Evolutionary conservation across 139 green algal species (phyloP).

Genomic region (Chlorella vulgaris): DNA sequence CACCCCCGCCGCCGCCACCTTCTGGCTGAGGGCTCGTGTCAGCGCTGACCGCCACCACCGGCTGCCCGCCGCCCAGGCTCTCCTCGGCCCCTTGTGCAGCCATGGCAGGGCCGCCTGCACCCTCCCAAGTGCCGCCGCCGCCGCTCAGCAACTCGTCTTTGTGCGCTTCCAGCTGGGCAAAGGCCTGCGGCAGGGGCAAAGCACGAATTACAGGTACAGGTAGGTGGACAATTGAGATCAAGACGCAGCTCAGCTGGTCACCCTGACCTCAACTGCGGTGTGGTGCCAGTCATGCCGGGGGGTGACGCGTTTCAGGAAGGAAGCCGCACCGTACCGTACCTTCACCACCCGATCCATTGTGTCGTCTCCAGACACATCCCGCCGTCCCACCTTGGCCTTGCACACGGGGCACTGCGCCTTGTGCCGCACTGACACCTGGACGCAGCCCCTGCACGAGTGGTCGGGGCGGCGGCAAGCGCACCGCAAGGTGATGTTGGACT

Average conservation of each 20-base stretch:
- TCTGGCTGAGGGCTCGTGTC: too few species aligned
- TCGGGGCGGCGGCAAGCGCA: background rate
- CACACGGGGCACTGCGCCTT: conserved; percentile 45
- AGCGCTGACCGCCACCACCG: background rate
- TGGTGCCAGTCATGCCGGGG: background rate
- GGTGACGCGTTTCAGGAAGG: too few species aligned
- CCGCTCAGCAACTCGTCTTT: conserved; percentile 13
- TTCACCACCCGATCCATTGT: conserved; percentile 45
- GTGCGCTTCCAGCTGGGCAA: conserved; percentile 13
- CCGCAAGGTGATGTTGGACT: background rate
- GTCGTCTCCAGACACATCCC: conserved; percentile 39
- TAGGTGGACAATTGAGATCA: too few species aligned
- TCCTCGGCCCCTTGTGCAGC: background rate
- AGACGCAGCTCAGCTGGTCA: too few species aligned
- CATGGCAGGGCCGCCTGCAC: background rate
- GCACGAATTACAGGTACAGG: too few species aligned
- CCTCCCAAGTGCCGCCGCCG: background rate
- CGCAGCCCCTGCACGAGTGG: conserved; percentile 37
- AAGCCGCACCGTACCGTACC: too few species aligned
- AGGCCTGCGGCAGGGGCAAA: conserved; percentile 20
- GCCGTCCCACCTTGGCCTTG: conserved; percentile 27
- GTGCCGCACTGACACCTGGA: conserved; percentile 38
- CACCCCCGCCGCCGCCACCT: too few species aligned
- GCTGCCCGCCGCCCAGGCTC: background rate
- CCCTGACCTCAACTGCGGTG: background rate